Percentiles rank a stretch among this genome's conserved stretches.
These are phyloP conservation scores for Cordia subcordata DNA, from an alignment of 257 asterid genomes.

Conservation along the genomic window DNA sequence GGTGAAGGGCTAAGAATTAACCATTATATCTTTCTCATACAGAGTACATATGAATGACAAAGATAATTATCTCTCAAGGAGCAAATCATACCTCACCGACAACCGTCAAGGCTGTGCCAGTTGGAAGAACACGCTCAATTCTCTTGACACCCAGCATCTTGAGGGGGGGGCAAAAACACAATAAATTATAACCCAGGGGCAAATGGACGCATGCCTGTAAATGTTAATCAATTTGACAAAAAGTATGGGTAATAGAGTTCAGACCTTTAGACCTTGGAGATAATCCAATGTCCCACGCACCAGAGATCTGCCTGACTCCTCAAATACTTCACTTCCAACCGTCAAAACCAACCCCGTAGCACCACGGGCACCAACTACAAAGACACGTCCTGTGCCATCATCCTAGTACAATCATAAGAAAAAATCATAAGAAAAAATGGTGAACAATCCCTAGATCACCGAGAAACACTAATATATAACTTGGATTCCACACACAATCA, in stretches of 20 bases:
- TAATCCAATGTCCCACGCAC: constrained; percentile 96
- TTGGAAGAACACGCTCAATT: constrained; percentile 94
- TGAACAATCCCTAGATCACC: not conserved
- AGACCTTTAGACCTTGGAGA: constrained; percentile 97
- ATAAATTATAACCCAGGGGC: constrained; percentile 12
- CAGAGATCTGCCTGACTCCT: constrained; percentile 91
- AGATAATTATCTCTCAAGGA: not conserved
- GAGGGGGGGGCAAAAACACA: constrained; percentile 23
- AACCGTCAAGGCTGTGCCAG: constrained; percentile 90
- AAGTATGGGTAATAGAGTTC: constrained; percentile 1
- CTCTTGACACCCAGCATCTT: constrained; percentile 99
- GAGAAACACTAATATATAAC: no score
- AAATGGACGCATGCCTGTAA: not conserved
- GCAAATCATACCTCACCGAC: constrained; percentile 87
- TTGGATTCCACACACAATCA: not conserved
- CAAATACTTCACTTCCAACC: constrained; percentile 89
- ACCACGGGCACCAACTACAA: constrained; percentile 91
- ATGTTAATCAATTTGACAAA: not conserved
- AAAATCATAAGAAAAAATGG: not conserved
- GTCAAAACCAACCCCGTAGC: constrained; percentile 92
- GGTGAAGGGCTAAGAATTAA: no score
- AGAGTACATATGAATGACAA: no score
- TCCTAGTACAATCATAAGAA: constrained; percentile 48
- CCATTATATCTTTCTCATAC: no score
- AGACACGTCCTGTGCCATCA: constrained; percentile 86